Evolutionary conservation across 768 basidiomycete species (phyloP), one percentile per base, ranked within the genome.

Genomic region (Pleurotus citrinopileatus): DNA sequence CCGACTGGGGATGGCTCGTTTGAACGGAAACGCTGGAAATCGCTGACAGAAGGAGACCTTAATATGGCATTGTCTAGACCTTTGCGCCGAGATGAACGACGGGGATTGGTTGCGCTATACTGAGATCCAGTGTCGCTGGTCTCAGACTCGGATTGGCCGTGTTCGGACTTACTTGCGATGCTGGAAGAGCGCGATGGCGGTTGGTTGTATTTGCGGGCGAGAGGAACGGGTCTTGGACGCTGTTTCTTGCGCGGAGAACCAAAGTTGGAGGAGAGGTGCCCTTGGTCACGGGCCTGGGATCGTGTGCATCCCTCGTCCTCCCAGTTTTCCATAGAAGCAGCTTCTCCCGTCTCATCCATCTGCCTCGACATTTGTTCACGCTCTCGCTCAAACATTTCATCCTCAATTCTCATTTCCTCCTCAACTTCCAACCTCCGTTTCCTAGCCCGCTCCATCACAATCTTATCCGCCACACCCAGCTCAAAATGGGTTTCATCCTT

Each of bases 391-490:
- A 54, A 52, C 42, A 55, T 58, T 51, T 68, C 67, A 23, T 70
- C 65, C 52, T 70, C 67, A 52, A 65, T 59, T 40, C 59, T 60
- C 44, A 73, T 75, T 58, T 77, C 76, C 42, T 66, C 71, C 52
- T 77, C 77, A 4, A 82, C 63, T 62, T 82, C 79, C 59, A 75
- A 73, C 59, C 81, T 60, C 55, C 81, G 67, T 67, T 76, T 80
- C 60, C 69, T 72, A 1, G 80, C 81, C 52, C 78, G 67, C 57
- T 81, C 77, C 79, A 80, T 79, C 22, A 80, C 68, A 61, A 82
- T 80, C 57, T 61, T 60, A 59, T 82, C 81, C 1, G 77, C 79
- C 19, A 75, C 76, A 8, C 67, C 78, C 57, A 78, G 54, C 27
- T 65, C 70, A n/a, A 66, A 63, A 34, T 60, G 55, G 19, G 60